Evolutionary conservation across 2,329 filamentous ascomycete species (phyloP), one percentile per base, ranked within the genome.

Genomic region (Curvularia spicifera): DNA sequence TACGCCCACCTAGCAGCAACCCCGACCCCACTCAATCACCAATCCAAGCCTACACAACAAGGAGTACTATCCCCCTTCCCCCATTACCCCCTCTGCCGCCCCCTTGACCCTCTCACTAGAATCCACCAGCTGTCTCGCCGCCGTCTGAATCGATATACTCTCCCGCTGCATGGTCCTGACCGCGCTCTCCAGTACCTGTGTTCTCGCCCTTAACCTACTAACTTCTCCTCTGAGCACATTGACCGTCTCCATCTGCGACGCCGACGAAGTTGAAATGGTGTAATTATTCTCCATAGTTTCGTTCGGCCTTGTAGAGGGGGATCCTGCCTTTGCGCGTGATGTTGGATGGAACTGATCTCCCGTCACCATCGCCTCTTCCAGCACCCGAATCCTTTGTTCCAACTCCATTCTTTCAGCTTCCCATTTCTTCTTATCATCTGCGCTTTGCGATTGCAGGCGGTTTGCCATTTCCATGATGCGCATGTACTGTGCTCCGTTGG

Each of bases 391-490:
- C 28, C 72, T 66, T 42, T 70, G 66, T 42, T 77, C 69, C 39
- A 83, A 61, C 35, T 70, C 69, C 13, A 64, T 58, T 53, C 74
- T 77, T 54, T 82, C 80, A 4, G 67, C 63, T 8, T 75, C 74
- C 71, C 80, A 79, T 33, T 71, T 72, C 55, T 77, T 78, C 55
- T 74, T 76, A 48, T 82, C 80, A 10, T 78, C 77, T 1, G 76
- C 75, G 40, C 75, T 71, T 61, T 80, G 77, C 1, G 72, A 73
- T 59, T 84, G 80, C 20, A 84, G 66, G 15, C 75, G 71, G 6
- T 76, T 77, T 26, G 80, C 79, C 78, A 83, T 81, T 37, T 82
- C 80, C 66, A 84, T 73, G 66, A 84, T 84, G 49, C 78, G 78
- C 65, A 80, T 76, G 71, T 83, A 84, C 68, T 84, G 82, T 53